A percentile compares a stretch with the other conserved stretches of the same genome.
These are phyloP conservation scores for Rossbeevera mucosa DNA, from an alignment of 768 basidiomycete species.

Conservation along the genomic window DNA sequence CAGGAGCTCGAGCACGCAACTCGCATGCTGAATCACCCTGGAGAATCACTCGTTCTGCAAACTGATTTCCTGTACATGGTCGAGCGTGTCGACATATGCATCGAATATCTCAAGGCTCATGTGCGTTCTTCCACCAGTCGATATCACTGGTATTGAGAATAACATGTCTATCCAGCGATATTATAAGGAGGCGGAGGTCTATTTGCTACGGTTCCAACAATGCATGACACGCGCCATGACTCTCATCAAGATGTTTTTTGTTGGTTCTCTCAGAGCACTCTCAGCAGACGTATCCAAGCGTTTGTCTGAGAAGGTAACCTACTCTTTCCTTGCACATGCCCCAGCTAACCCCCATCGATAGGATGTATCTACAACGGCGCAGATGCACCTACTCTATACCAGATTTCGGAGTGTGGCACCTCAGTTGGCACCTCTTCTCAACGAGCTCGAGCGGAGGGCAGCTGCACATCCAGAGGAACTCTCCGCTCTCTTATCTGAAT, in stretches of 20 bases:
- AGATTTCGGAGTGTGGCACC: constrained; percentile 73
- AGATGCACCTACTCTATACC: constrained; percentile 83
- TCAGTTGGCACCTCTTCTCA: constrained; percentile 71
- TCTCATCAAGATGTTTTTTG: constrained; percentile 94
- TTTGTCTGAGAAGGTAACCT: constrained; percentile 63
- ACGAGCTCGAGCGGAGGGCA: constrained; percentile 81
- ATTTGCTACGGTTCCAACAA: constrained; percentile 95
- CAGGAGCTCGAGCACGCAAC: constrained; percentile 91
- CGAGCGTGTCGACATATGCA: constrained; percentile 90
- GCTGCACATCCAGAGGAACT: constrained; percentile 79
- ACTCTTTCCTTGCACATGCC: not conserved
- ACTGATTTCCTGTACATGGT: constrained; percentile 95
- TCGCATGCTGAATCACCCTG: constrained; percentile 90
- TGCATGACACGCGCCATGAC: constrained; percentile 99
- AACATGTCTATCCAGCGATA: constrained; percentile 54
- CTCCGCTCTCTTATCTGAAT: constrained; percentile 75
- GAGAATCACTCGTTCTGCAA: constrained; percentile 85
- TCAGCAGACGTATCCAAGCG: constrained; percentile 73
- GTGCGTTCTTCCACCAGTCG: constrained; percentile 43
- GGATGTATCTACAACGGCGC: constrained; percentile 77
- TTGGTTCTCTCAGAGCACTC: constrained; percentile 75
- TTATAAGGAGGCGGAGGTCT: constrained; percentile 89
- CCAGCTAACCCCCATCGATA: constrained; percentile 25
- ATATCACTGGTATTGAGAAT: constrained; percentile 1
- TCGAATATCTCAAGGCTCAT: constrained; percentile 83